Evolutionary conservation across 2,329 filamentous ascomycete genomes (phyloP).

Genomic region (Anthostomella pinea): DNA sequence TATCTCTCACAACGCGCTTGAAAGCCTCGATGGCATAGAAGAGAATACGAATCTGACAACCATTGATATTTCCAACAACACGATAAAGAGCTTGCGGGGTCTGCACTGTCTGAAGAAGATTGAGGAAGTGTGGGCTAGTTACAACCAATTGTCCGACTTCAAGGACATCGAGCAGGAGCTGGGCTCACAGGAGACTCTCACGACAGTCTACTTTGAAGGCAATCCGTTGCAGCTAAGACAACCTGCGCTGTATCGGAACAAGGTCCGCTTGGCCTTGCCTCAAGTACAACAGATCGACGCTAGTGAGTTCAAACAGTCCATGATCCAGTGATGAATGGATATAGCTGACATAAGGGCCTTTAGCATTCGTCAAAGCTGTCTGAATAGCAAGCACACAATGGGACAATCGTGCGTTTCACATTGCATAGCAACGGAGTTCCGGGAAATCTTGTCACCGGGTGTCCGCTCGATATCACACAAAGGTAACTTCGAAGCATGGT

Average conservation of each 20-base stretch:
- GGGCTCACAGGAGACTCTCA: constrained; percentile 72
- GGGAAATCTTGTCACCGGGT: constrained; percentile 9
- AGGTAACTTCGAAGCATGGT: constrained; percentile 5
- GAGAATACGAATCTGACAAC: constrained; percentile 66
- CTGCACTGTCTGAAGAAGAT: constrained; percentile 66
- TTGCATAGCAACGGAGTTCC: constrained; percentile 33
- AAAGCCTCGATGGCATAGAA: constrained; percentile 71
- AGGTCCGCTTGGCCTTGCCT: constrained; percentile 82
- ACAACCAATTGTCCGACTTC: constrained; percentile 79
- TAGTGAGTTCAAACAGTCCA: constrained; percentile 83
- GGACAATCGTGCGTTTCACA: too few relatives aligned
- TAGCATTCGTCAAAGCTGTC: constrained; percentile 26
- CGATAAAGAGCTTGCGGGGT: constrained; percentile 71
- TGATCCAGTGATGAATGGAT: too few relatives aligned
- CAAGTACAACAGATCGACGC: constrained; percentile 94
- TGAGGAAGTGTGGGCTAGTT: constrained; percentile 92
- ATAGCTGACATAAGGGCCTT: constrained; percentile 2
- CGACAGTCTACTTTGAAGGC: constrained; percentile 94
- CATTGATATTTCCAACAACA: constrained; percentile 88
- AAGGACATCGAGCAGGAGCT: constrained; percentile 77
- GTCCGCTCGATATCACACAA: constrained; percentile 1
- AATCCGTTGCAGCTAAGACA: constrained; percentile 80
- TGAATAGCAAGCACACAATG: too few relatives aligned
- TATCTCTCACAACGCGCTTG: constrained; percentile 90
- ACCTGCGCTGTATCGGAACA: constrained; percentile 90